A percentile compares a stretch with the other conserved stretches of the same genome.
Evolutionary conservation across 257 asterid species (phyloP).

Genomic region (Rehmannia glutinosa): DNA sequence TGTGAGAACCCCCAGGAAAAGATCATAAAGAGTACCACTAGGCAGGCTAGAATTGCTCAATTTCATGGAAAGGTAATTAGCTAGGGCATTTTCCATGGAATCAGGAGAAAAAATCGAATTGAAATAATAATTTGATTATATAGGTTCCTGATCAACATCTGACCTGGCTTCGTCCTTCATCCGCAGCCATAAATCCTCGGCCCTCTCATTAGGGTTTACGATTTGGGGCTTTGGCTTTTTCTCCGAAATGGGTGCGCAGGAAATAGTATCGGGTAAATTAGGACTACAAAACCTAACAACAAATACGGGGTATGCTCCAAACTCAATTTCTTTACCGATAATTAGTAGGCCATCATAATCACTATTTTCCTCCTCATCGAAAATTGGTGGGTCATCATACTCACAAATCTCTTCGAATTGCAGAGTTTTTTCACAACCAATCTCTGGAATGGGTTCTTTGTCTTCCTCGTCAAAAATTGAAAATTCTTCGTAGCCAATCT

Average conservation of each 20-base stretch:
- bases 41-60: constrained; percentile 55
- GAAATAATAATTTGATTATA: constrained; percentile 46
- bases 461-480: no score
- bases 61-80: constrained; percentile 58
- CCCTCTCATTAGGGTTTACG: background rate
- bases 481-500: no score
- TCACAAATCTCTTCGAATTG: no score
- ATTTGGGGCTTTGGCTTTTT: constrained; percentile 4
- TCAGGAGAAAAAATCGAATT: constrained; percentile 52
- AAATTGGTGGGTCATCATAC: no score
- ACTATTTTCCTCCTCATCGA: no score
- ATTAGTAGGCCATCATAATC: no score
- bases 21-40: constrained; percentile 39
- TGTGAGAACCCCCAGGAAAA: constrained; percentile 37
- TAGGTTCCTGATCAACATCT: constrained; percentile 64
- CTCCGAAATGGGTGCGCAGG: constrained; percentile 31
- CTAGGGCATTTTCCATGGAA: constrained; percentile 59
- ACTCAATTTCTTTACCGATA: no score
- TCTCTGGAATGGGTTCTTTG: no score
- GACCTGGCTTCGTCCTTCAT: constrained; percentile 66
- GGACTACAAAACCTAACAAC: constrained; percentile 43
- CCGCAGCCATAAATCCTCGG: constrained; percentile 45
- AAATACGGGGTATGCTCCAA: no score
- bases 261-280: constrained; percentile 28
- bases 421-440: no score